Evolutionary conservation across 805 yeast species (phyloP), one percentile per base, ranked within the genome.

Genomic region (Kodamaea jinghongensis): DNA sequence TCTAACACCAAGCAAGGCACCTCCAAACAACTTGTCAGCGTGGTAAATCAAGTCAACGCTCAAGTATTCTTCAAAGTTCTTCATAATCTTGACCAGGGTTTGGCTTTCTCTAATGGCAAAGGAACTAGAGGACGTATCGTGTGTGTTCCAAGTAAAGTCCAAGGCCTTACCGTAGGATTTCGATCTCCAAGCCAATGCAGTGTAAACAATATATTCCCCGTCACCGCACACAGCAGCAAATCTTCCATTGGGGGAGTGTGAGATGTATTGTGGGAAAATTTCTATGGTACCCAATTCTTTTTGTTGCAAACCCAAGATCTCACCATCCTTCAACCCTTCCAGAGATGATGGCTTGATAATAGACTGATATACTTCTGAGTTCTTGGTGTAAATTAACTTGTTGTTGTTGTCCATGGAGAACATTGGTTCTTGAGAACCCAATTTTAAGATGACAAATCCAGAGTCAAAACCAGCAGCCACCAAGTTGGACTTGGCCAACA

Each of bases 181-280:
- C 56, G 91, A 89, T 70, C 99, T 81, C 99, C 99, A 93, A 1
- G 98, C 98, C 54, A 93, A 76, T 1, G 99, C 91, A 2, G 98
- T 90, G 67, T 91, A 93, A 39, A 93, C 83, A 52, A 91, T 87
- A 61, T 88, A 91, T 65, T 93, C 99, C 44, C 96, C 97, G 66
- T 93, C 99, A 58, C 99, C 99, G 33, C 91, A 84, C 36, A 93
- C 96, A 17, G 98, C 85, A 28, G 90, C 97, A 60, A 86, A 93
- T 63, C 96, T 81, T 48, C 99, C 99, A 60, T 93, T 93, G 47
- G 98, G 97, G 32, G 98, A 91, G 64, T 93, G 99, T 36, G 75
- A 69, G 55, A 93, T 74, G 44, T 85, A 76, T 46, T 86, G 84
- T 38, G 99, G 98, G 73, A 82, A 93, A 33, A 91, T 79, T 64